phyloP scores from a whole-genome alignment of 352 stramenopile species.

The Phytophthora meadii region DNA sequence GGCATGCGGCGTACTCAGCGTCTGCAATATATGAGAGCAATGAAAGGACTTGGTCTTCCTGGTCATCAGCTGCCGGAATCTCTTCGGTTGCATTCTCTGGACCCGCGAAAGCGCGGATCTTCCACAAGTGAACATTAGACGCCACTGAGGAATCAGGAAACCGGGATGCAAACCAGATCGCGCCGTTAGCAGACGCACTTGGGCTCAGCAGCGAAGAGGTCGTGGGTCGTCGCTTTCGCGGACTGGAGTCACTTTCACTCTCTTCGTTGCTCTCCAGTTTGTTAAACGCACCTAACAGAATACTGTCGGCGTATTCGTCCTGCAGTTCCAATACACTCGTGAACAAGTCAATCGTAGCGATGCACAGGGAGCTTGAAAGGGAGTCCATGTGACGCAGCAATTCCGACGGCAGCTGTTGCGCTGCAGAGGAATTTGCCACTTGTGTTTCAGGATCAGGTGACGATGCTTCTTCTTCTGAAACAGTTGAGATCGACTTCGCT shows the following conservation, averaged over 20 bases:
- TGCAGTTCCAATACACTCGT: conserved; percentile 75
- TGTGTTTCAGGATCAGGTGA: conserved; percentile 18
- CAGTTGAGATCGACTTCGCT: conserved; percentile 10
- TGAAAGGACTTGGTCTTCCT: conserved; percentile 80
- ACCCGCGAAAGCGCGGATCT: conserved; percentile 73
- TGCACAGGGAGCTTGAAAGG: conserved; percentile 78
- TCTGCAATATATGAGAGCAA: conserved; percentile 87
- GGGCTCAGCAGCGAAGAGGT: conserved; percentile 23
- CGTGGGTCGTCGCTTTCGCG: conserved; percentile 21
- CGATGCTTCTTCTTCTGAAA: conserved; percentile 9
- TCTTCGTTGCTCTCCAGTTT: conserved; percentile 17
- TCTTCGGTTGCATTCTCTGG: conserved; percentile 52
- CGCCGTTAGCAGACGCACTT: conserved; percentile 39
- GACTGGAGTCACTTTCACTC: conserved; percentile 21
- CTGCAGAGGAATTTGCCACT: conserved; percentile 14
- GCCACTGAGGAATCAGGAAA: conserved; percentile 83
- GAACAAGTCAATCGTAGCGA: conserved; percentile 87
- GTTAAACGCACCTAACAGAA: conserved; percentile 45
- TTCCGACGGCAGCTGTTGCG: conserved; percentile 68
- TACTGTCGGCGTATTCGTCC: conserved; percentile 64
- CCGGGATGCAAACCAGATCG: conserved; percentile 82
- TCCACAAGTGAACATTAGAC: conserved; percentile 83
- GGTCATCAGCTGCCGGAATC: conserved; percentile 66
- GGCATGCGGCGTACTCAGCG: conserved; percentile 79
- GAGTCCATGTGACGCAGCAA: conserved; percentile 84